Base-by-base conservation (phyloP, 1,284 basidiomycete species). In the Thecaphora frezii region DNA sequence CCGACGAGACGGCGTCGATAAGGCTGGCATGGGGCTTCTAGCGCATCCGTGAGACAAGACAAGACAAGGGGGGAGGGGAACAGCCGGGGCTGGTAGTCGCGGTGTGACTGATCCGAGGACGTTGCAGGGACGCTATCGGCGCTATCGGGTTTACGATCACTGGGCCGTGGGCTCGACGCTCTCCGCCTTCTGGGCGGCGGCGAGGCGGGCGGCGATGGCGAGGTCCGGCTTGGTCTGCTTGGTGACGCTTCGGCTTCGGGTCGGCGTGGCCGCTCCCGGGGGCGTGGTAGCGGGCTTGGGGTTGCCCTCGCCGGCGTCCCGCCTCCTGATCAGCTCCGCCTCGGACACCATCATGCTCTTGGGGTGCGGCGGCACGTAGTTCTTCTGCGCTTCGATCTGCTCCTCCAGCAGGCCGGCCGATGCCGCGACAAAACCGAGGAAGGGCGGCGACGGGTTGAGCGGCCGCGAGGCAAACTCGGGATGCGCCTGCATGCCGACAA, bases 381-480 rank as follows among this genome's bases (percentile, higher is more conserved):
- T 77, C 58, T 81, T 80, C 81, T 94, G 93, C 36, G 81, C 74
- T 47, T 83, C 84, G 26, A 93, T 76, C 79, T 97, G 90, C 76
- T 91, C 89, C 28, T 85, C 82, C 14, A 98, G 84, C 52, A 64
- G 33, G 0, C 88, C 86, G 38, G 87, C 88, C 0, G 94, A 83
- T 0, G 96, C 93, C 2, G 94, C 88, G 40, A 99, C 86, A 76
- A 99, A 89, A 16, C 96, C 96, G 36, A 99, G 87, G 87, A 97
- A 98, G 0, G 93, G 89, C 3, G 94, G 94, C 0, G 92, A 96
- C 0, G 94, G 96, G 82, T 99, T 98, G 48, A 99, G 84, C 2
- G 94, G 94, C n/a, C 94, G 88, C 21, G 94, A 94, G 82, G 93
- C 97, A 82, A 99, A 94, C 80, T 99, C 94, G 3, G 94, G 94